Evolutionary conservation across 345 rosid genomes (phyloP), one percentile per base, ranked within the genome.

Genomic region (Eutrema yunnanense): DNA sequence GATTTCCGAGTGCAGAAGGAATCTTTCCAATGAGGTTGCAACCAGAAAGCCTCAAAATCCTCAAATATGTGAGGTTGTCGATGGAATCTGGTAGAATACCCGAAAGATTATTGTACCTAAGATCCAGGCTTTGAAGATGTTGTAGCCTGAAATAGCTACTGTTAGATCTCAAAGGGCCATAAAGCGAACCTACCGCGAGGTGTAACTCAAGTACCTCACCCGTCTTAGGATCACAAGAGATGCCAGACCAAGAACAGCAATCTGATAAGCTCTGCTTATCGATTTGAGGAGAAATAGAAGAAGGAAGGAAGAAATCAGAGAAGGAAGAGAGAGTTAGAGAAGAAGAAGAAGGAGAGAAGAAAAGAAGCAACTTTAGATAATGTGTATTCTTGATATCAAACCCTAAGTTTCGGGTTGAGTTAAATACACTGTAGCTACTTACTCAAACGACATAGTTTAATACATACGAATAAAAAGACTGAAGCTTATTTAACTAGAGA

Each of bases 61-160:
- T 40, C 59, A 82, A 5, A 22, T 53, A 14, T 2, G 51, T 51
- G 10, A 77, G 50, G 6, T 34, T 34, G n/a, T 53, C 55, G 0
- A 82, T 70, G 38, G 79, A 74, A 7, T 43, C 41, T 6, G 73
- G 82, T 27, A 82, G 32, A 3, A 6, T 50, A 38, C 79, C 79
- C 0, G 4, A 34, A 42, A 77, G 2, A 13, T 59, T 44, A 6
- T 62, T 65, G 4, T 0, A 0, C 9, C 2, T 0, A 43, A 73
- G 59, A 49, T 14, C 0, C 6, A 66, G 37, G 9, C 37, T 47
- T 22, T 48, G 69, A 9, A 64, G 69, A 34, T 46, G 54, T n/a
- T 6, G 38, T 30, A 47, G 43, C n/a, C 27, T 30, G 3, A 64
- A 64, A 12, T 34, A 56, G 9, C 69, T 33, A 22, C 32, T 50